Percentiles rank a stretch among this genome's conserved stretches.
Evolutionary conservation across 1,284 basidiomycete species (phyloP).

Genomic region (Tremellales sp.): DNA sequence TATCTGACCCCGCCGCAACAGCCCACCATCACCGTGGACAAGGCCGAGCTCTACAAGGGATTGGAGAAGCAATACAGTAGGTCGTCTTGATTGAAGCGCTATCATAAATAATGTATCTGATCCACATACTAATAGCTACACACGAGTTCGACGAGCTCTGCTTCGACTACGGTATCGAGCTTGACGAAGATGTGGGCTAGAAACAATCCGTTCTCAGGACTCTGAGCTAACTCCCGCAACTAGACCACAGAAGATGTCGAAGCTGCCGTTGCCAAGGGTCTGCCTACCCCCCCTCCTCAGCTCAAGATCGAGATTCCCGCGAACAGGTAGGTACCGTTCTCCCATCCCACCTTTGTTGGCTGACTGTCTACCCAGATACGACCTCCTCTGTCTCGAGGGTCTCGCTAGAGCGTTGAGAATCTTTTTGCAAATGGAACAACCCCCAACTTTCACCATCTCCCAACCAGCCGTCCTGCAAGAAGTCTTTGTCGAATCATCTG

Average conservation of each 20-base stretch:
- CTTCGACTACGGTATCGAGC: constrained; percentile 95
- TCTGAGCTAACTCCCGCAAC: constrained; percentile 1
- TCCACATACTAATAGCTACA: constrained; percentile 61
- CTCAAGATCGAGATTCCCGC: constrained; percentile 98
- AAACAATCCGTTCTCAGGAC: not conserved
- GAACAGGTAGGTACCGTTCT: constrained; percentile 60
- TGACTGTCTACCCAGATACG: constrained; percentile 64
- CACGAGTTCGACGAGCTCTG: constrained; percentile 93
- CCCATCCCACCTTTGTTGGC: not conserved
- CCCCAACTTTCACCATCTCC: constrained; percentile 69
- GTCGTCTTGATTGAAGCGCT: constrained; percentile 24
- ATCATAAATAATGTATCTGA: constrained; percentile 1
- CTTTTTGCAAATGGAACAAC: constrained; percentile 70
- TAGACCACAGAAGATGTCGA: constrained; percentile 88
- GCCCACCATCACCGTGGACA: constrained; percentile 95
- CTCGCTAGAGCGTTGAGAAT: constrained; percentile 81
- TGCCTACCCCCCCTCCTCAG: constrained; percentile 80
- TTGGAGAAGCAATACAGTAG: constrained; percentile 80
- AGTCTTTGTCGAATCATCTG: constrained; percentile 65
- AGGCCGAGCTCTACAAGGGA: constrained; percentile 85
- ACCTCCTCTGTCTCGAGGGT: constrained; percentile 95
- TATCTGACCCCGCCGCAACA: no score
- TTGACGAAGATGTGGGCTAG: constrained; percentile 85
- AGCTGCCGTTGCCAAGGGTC: constrained; percentile 71
- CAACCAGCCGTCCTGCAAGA: constrained; percentile 66